These are phyloP conservation scores for Fusarium begoniae DNA, from an alignment of 2,329 filamentous ascomycete species.

Conservation along the genomic window DNA sequence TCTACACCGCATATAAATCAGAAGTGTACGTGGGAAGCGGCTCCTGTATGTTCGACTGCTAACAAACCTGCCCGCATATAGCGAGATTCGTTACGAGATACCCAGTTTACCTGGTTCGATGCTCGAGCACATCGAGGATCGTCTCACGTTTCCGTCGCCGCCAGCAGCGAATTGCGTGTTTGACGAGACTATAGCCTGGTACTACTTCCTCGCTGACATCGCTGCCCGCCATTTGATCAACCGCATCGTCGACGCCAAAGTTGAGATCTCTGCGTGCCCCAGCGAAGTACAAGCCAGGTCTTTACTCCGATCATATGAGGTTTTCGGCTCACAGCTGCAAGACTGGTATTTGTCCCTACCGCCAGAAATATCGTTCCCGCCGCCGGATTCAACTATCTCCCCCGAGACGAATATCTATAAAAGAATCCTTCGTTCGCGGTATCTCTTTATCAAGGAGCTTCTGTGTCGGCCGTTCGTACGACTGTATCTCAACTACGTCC, in stretches of 20 bases:
- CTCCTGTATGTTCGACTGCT: accelerated
- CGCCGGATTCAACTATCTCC: neutral
- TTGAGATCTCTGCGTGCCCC: neutral
- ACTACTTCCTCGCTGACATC: neutral
- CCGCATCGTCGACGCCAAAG: neutral
- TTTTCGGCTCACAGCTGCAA: neutral
- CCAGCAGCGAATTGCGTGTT: neutral
- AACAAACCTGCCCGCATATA: neutral
- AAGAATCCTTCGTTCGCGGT: neutral
- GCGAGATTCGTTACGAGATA: neutral
- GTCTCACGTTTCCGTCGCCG: neutral
- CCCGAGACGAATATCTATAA: neutral
- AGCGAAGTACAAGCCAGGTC: neutral
- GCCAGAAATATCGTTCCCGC: neutral
- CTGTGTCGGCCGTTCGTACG: neutral
- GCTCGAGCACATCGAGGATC: neutral
- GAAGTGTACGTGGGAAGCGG: neutral
- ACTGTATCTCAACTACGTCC: neutral
- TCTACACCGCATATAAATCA: neutral
- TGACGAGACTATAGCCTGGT: neutral
- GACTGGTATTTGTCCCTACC: neutral
- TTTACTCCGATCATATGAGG: neutral
- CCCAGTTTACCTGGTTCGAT: neutral
- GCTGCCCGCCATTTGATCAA: neutral
- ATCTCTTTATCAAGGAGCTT: neutral